Conservation (phyloP, 140 eudicot genomes). For the Ambrosia hybrid region DNA sequence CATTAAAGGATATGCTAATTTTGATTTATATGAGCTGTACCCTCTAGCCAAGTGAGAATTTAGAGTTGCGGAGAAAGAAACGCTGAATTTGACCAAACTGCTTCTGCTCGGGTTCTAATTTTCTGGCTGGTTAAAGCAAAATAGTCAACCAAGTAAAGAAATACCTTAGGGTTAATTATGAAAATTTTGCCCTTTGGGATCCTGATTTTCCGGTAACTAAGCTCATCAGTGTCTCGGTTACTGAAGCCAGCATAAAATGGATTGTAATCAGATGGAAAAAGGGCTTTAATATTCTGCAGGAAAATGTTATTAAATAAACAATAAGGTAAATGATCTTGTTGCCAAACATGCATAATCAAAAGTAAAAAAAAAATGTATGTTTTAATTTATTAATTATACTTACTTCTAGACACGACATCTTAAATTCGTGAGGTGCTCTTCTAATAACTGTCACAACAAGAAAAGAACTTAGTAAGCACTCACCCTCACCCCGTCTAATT, state of each 20-base stretch:
- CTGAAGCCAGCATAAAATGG: conserved; percentile 99
- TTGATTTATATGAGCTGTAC: too few relatives aligned
- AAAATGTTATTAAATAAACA: background rate
- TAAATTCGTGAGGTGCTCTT: conserved; percentile 99
- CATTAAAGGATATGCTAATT: too few relatives aligned
- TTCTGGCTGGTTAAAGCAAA: background rate
- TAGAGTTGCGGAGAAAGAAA: background rate
- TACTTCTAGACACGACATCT: conserved; percentile 96
- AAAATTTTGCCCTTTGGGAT: conserved; percentile 97
- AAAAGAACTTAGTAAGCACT: too few relatives aligned
- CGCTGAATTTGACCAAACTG: background rate
- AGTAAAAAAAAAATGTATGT: background rate
- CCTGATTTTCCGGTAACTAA: conserved; percentile 82
- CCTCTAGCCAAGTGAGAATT: conserved; percentile 6
- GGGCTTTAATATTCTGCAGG: conserved; percentile 86
- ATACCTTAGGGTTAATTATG: conserved; percentile 97
- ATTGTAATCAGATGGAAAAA: conserved; percentile 85
- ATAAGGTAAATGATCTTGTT: background rate
- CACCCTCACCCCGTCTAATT: too few relatives aligned
- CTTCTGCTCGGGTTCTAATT: background rate
- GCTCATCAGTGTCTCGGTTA: conserved; percentile 95
- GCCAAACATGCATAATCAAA: background rate
- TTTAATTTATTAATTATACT: conserved; percentile 16
- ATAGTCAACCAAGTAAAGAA: background rate
- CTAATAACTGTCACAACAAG: conserved; percentile 66